phyloP scores from a whole-genome alignment of 768 basidiomycete species.

The Macrolepiota albuminosa region DNA sequence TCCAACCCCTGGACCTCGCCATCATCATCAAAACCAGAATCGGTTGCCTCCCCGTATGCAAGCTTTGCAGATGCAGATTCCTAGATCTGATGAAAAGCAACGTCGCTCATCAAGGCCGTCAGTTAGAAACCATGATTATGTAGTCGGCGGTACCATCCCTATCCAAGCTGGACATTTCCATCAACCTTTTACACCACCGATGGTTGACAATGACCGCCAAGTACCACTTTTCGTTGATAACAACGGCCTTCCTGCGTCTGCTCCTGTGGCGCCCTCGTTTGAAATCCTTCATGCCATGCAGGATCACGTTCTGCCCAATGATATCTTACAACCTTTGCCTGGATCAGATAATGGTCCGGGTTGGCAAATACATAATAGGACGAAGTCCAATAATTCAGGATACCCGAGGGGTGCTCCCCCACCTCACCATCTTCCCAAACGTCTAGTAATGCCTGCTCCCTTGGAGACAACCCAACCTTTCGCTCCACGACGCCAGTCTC shows the following conservation, averaged over 20 bases:
- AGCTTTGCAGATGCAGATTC: constrained; percentile 15
- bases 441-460: constrained; percentile 71
- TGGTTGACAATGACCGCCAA: constrained; percentile 9
- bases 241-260: constrained; percentile 8
- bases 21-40: constrained; percentile 7
- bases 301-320: background rate
- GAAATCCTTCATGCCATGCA: background rate
- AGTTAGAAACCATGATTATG: background rate
- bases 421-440: constrained; percentile 49
- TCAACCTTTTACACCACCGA: constrained; percentile 3
- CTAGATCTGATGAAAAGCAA: constrained; percentile 13
- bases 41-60: constrained; percentile 19
- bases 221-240: constrained; percentile 10
- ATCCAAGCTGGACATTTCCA: constrained; percentile 1
- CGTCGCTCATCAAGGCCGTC: constrained; percentile 9
- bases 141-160: background rate
- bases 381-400: constrained; percentile 12
- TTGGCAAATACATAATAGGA: constrained; percentile 13
- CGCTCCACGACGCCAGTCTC: constrained; percentile 13
- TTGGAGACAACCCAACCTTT: constrained; percentile 35
- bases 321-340: background rate
- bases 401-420: constrained; percentile 12
- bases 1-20: constrained; percentile 7
- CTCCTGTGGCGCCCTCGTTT: constrained; percentile 4
- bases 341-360: constrained; percentile 2